Evolutionary conservation across 257 asterid species (phyloP), one percentile per base, ranked within the genome.

Genomic region (Jasminum sambac): DNA sequence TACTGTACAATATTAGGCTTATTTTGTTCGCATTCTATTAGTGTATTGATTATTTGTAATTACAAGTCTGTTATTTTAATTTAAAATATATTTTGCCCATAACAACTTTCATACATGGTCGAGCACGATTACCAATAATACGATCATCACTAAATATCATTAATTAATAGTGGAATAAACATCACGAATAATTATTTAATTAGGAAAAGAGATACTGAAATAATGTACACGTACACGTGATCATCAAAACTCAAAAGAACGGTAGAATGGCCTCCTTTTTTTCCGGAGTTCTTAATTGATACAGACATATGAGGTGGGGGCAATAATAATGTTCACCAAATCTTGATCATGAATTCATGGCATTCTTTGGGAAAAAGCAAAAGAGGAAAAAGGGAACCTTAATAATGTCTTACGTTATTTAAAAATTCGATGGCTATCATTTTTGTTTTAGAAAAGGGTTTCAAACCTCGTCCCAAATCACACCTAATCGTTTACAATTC

Each of bases 301-400:
- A 55, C 30, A 19, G 62, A 55, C 62, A 55, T 6, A 19, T 21
- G 30, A 55, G 16, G 62, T 55, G 9, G 62, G 62, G 36, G 7
- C 36, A 55, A 55, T 55, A 55, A 55, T 55, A 55, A 55, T 55
- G 36, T 21, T 10, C 62, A 21, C 62, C 62, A 55, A 55, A 55
- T 9, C 62, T 55, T 55, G 62, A 23, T 55, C 36, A 55, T 52
- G 14, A 23, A 17, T 52, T 19, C 61, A 52, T 23, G 13, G 34
- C 62, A 23, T 55, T 19, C 8, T 55, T 55, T 55, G 62, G 36
- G 62, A 23, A 55, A 50, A 55, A 55, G 36, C n/a, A 55, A 55
- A 23, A 55, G 30, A 19, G 9, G 3, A 46, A 42, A 14, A 44
- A 17, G 2, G 34, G 26, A 19, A 52, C 34, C 30, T 52, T 55